Evolutionary conservation across 441 rosid species (phyloP), one percentile per base, ranked within the genome.

Genomic region (Populus hybrid): DNA sequence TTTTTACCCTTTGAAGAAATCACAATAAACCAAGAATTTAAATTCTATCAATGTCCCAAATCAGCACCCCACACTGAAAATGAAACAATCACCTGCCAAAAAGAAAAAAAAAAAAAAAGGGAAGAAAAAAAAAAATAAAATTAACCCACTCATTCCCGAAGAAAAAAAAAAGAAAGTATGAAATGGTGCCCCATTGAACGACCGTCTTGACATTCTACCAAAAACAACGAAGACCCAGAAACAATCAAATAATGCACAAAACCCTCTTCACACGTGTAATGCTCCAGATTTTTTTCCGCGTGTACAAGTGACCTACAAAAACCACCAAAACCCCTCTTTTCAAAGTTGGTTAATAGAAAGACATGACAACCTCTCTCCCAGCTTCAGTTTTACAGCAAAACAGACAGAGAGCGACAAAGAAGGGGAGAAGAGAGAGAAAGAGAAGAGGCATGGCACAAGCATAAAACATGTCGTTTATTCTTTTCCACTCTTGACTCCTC

Each of bases 311-410:
- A 11, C 81, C 85, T 80, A 76, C 69, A 46, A 71, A 82, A 67
- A 76, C 64, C 66, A n/a, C 34, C 11, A 75, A 79, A 76, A 80
- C 78, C 59, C 64, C 74, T 72, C 57, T 19, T 19, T 84, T 79
- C 85, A 72, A 80, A 82, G 91, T 87, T 85, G 92, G 94, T 85
- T n/a, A 70, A 80, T 35, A 24, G 85, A 73, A 77, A 71, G 69
- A 12, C 70, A 50, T 63, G 70, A 7, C 83, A 59, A 18, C 67
- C 9, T 21, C 81, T 19, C 16, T n/a, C 34, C 71, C 70, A 72
- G 83, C 90, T 90, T 89, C 88, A 72, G 87, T 79, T 79, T 86
- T 69, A 90, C 92, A 85, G 83, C 80, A 71, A 65, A 69, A 71
- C 64, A 66, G 36, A 40, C 38, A 4, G 57, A 0, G 57, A 14